These are phyloP conservation scores for Neurospora sp. DNA, from an alignment of 495 filamentous ascomycete genomes.

Conservation along the genomic window DNA sequence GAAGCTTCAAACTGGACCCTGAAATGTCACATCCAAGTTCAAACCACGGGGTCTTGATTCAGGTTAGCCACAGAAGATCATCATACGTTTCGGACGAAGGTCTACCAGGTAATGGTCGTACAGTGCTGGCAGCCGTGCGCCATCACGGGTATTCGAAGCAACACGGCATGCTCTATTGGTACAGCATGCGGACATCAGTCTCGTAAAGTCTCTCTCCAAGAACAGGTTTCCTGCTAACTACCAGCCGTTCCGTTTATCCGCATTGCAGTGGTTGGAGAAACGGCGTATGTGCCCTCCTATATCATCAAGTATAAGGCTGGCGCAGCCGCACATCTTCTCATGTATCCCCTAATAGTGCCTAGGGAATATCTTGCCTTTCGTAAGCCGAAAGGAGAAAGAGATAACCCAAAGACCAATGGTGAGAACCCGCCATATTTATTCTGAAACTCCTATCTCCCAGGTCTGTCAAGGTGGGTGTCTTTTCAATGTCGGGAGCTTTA, in stretches of 20 bases:
- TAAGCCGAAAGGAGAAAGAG: not conserved
- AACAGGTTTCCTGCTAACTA: not conserved
- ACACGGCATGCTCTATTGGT: not conserved
- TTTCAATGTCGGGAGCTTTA: not conserved
- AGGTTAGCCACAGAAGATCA: not conserved
- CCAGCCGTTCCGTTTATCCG: not conserved
- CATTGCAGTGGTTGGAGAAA: not conserved
- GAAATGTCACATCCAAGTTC: not conserved
- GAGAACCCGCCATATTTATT: not conserved
- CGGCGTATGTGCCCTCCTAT: not conserved
- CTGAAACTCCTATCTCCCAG: not conserved
- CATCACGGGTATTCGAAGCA: not conserved
- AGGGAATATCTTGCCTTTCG: not conserved
- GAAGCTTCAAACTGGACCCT: not conserved
- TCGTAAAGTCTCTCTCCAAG: not conserved
- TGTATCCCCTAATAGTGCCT: not conserved
- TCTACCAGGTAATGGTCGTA: not conserved
- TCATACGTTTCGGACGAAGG: not conserved
- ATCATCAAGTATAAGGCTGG: not conserved
- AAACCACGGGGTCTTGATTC: not conserved
- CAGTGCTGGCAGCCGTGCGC: not conserved
- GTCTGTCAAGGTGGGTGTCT: not conserved
- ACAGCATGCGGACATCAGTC: not conserved
- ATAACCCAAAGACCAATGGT: not conserved
- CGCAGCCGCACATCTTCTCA: not conserved